Conservation (phyloP, 257 asterid species). For the Eustoma russellianum region DNA sequence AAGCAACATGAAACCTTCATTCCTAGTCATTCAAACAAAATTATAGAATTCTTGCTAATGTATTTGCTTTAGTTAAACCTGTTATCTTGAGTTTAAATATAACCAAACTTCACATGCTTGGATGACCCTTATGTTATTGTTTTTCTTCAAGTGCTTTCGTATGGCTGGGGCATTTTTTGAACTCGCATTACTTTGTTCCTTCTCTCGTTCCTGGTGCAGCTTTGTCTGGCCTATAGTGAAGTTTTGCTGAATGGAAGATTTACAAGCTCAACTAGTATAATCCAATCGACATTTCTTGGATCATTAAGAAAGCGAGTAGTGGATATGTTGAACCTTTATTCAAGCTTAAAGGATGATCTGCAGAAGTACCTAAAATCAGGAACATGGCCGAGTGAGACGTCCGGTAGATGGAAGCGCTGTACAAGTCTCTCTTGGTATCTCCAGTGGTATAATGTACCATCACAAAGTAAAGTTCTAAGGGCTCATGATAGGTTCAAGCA, state of each 20-base stretch:
- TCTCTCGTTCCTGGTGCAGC: constrained; percentile 24
- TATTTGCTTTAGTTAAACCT: too few species aligned
- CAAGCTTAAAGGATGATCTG: constrained; percentile 23
- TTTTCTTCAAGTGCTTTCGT: too few species aligned
- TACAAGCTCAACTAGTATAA: constrained; percentile 40
- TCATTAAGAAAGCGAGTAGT: constrained; percentile 74
- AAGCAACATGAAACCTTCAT: too few species aligned
- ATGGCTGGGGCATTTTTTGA: too few species aligned
- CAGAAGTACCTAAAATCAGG: constrained; percentile 37
- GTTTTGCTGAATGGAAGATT: constrained; percentile 59
- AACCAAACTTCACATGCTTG: too few species aligned
- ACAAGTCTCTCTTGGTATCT: constrained; percentile 70
- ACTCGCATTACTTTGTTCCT: too few species aligned
- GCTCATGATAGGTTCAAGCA: constrained; percentile 41
- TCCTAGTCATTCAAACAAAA: too few species aligned
- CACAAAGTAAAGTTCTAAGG: constrained; percentile 37
- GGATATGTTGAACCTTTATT: constrained; percentile 38
- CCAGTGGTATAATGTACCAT: constrained; percentile 68
- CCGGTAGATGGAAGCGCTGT: constrained; percentile 21
- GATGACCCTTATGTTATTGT: too few species aligned
- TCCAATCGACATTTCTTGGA: constrained; percentile 79
- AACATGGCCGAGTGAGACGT: constrained; percentile 48
- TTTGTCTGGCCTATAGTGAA: constrained; percentile 77
- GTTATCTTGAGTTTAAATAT: too few species aligned
- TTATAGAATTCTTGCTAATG: too few species aligned